These are phyloP conservation scores for Hortaea sp. DNA, from an alignment of 2,329 filamentous ascomycete species.

Conservation along the genomic window DNA sequence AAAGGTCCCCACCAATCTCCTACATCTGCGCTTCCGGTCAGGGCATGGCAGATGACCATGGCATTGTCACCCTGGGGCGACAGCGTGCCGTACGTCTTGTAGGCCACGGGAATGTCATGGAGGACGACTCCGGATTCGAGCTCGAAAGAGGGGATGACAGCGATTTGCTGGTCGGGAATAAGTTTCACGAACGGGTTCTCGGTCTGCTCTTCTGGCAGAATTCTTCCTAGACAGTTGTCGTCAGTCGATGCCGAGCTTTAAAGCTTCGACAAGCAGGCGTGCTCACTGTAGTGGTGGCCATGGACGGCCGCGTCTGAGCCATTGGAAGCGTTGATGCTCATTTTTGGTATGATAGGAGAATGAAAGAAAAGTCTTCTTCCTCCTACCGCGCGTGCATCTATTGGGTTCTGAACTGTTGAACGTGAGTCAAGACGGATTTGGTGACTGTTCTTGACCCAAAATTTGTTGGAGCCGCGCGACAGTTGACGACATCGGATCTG, in stretches of 20 bases:
- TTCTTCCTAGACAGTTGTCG: slow-evolving; percentile 14
- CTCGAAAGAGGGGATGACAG: slow-evolving; percentile 76
- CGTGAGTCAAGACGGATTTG: no score
- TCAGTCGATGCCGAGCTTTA: background rate
- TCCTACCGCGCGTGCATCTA: background rate
- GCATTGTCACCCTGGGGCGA: slow-evolving; percentile 50
- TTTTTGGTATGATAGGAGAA: background rate
- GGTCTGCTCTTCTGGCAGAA: slow-evolving; percentile 46
- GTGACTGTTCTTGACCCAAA: background rate
- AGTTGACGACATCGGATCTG: no score
- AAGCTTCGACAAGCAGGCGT: background rate
- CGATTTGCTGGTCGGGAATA: slow-evolving; percentile 81
- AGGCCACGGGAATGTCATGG: slow-evolving; percentile 59
- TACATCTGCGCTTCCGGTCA: slow-evolving; percentile 78
- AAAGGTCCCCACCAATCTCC: slow-evolving; percentile 83
- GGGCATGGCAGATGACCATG: slow-evolving; percentile 66
- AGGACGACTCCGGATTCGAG: slow-evolving; percentile 86
- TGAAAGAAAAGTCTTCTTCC: background rate
- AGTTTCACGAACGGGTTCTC: slow-evolving; percentile 85
- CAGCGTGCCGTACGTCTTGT: slow-evolving; percentile 52
- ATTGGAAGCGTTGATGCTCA: background rate
- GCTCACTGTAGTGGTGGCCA: slow-evolving; percentile 6
- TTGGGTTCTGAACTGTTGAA: no score
- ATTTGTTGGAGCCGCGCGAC: background rate
- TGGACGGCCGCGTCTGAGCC: background rate